Base-by-base conservation (phyloP, 176 grass and related monocot genomes). In the Hyparrhenia diplandra region DNA sequence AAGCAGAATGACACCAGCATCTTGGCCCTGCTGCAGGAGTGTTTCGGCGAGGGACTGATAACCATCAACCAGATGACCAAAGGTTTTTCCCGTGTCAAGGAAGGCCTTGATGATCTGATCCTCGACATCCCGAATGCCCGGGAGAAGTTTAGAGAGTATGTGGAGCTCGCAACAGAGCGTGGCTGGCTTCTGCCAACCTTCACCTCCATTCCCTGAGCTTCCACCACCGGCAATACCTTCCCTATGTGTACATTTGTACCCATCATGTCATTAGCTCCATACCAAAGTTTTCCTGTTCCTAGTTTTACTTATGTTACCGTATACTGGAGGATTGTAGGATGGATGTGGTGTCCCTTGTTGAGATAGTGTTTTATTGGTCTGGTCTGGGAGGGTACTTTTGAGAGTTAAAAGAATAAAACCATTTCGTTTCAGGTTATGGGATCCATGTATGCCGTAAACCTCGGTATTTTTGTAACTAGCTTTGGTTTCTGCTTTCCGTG, bases 61-160 rank as follows among this genome's bases (percentile, higher is more conserved):
- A 97, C 94, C 78, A 87, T 93, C 71, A 93, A 91, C 76, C 94
- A 97, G 88, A 97, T 97, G 86, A 93, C 86, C 5, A 80, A 91
- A 20, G 94, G 90, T 13, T 97, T 97, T 25, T 64, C 81, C 30
- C 89, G 94, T 0, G 84, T 97, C 76, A 93, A 85, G 64, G 88
- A 93, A 84, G 84, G 88, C 31, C 88, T 97, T 0, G 88, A 97
- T 35, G 90, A 97, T 80, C 85, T 97, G 81, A 73, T 80, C 78
- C 86, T 97, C 3, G 94, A 93, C 87, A 86, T 97, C 58, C 94
- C 94, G 0, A 91, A 93, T 31, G 90, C 90, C 0, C 76, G 58
- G 47, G 86, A 93, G 68, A 97, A 93, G 86, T 97, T 90, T 42
- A 84, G 64, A 42, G 81, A 16, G 7, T 97, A 85, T 5, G 80